Evolutionary conservation across 2,329 filamentous ascomycete genomes (phyloP).

Genomic region (Thermomyces lanuginosus): DNA sequence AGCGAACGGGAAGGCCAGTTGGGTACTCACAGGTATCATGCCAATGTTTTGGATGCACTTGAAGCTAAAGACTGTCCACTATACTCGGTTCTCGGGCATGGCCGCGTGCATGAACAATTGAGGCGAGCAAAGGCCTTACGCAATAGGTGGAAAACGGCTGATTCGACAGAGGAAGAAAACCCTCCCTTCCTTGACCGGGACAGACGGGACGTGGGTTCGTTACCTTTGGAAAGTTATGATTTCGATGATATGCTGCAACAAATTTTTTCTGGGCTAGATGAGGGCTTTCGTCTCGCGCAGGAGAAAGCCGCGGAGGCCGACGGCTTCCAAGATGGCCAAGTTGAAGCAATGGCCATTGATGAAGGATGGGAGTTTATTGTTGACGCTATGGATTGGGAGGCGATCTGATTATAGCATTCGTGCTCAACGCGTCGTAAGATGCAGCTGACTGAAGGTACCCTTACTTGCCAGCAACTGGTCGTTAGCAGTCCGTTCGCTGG

Average conservation of each 20-base stretch:
- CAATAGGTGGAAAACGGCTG: constrained; percentile 6
- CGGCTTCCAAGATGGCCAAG: background rate
- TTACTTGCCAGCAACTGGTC: no score
- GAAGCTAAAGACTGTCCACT: constrained; percentile 43
- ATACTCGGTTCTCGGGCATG: constrained; percentile 37
- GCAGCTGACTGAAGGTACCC: no score
- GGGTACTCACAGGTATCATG: constrained; percentile 45
- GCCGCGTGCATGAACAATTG: constrained; percentile 42
- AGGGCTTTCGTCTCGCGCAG: constrained; percentile 38
- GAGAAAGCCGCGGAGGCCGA: constrained; percentile 23
- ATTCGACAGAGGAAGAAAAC: constrained; percentile 4
- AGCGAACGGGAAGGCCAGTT: constrained; percentile 12
- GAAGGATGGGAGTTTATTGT: constrained; percentile 42
- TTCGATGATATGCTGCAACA: constrained; percentile 42
- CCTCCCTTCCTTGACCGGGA: background rate
- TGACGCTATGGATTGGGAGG: constrained; percentile 45
- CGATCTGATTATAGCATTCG: no score
- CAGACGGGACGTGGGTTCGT: constrained; percentile 3
- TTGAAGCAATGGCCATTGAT: constrained; percentile 13
- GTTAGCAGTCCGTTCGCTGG: no score
- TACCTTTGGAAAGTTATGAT: constrained; percentile 43
- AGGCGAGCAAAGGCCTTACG: constrained; percentile 5
- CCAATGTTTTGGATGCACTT: constrained; percentile 49
- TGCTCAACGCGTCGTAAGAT: no score
- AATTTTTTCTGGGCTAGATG: constrained; percentile 44